A percentile compares a stretch with the other conserved stretches of the same genome.
Conservation (phyloP, 257 asterid genomes). For the Nicotiana tomentosiformis region DNA sequence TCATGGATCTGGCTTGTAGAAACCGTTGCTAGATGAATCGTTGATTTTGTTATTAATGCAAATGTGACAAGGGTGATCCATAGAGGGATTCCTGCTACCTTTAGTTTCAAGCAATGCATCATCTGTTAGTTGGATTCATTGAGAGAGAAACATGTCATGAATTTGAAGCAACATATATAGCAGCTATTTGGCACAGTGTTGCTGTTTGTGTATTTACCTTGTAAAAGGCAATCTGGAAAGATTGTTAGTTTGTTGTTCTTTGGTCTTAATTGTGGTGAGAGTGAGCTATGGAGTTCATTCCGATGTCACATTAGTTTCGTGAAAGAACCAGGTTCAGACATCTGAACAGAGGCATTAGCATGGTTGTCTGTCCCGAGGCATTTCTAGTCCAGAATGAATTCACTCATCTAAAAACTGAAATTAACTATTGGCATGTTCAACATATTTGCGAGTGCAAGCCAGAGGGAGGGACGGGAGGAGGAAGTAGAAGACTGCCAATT, state of each 20-base stretch:
- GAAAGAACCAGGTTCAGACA: not conserved
- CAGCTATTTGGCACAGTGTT: not conserved
- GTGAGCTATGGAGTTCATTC: not conserved
- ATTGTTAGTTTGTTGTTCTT: not conserved
- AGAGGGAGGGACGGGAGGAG: not conserved
- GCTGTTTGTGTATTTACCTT: not conserved
- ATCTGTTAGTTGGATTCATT: not conserved
- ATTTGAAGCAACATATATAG: not conserved
- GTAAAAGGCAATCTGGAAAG: not conserved
- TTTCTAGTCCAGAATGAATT: not conserved
- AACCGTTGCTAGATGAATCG: not conserved
- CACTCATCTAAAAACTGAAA: not conserved
- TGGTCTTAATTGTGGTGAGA: not conserved
- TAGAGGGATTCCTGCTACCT: not conserved
- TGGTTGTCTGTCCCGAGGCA: not conserved
- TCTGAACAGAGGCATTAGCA: not conserved
- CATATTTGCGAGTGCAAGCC: not conserved
- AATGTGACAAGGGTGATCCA: not conserved
- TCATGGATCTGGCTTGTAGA: not conserved
- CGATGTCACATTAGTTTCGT: not conserved
- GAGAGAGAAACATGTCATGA: not conserved
- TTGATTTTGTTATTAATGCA: not conserved
- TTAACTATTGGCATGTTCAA: not conserved
- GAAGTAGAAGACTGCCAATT: not conserved
- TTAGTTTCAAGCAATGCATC: not conserved